phyloP scores from a whole-genome alignment of 1,284 basidiomycete genomes.

The Cerrena zonata region DNA sequence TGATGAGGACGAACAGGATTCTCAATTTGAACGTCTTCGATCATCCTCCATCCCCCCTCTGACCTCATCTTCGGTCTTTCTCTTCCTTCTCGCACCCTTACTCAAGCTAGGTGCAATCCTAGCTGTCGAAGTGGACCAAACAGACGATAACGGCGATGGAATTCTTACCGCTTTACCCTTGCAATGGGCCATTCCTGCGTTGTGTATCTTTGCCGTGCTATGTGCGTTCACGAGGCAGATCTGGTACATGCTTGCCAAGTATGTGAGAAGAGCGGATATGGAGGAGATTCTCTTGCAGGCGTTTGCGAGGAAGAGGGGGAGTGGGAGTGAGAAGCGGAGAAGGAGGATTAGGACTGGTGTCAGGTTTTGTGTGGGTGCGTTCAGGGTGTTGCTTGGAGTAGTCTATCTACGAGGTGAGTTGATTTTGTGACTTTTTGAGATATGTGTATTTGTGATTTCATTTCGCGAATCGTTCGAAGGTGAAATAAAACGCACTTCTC shows the following conservation, averaged over 20 bases:
- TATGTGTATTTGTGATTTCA: background rate
- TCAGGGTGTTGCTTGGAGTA: conserved; percentile 47
- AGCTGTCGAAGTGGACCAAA: conserved; percentile 5
- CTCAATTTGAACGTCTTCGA: conserved; percentile 37
- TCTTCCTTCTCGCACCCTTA: conserved; percentile 64
- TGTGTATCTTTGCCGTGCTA: conserved; percentile 50
- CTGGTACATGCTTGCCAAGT: conserved; percentile 68
- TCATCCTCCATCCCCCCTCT: conserved; percentile 47
- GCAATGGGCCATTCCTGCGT: conserved; percentile 43
- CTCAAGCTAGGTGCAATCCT: conserved; percentile 66
- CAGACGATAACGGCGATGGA: too few relatives aligned
- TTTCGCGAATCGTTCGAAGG: background rate
- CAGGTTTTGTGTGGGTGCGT: conserved; percentile 36
- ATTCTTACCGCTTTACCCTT: conserved; percentile 41
- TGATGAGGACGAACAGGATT: conserved; percentile 43
- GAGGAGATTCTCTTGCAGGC: conserved; percentile 60
- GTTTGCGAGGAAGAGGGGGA: conserved; percentile 50
- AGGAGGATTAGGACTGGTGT: conserved; percentile 36
- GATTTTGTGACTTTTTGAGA: background rate
- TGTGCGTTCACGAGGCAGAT: conserved; percentile 60
- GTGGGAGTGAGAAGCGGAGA: conserved; percentile 30
- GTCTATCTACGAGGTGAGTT: conserved; percentile 62
- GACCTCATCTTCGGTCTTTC: conserved; percentile 50
- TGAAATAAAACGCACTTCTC: background rate
- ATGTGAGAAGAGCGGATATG: conserved; percentile 55